Evolutionary conservation across 306 rosid genomes (phyloP).

Genomic region (Acacia melanoxylon): DNA sequence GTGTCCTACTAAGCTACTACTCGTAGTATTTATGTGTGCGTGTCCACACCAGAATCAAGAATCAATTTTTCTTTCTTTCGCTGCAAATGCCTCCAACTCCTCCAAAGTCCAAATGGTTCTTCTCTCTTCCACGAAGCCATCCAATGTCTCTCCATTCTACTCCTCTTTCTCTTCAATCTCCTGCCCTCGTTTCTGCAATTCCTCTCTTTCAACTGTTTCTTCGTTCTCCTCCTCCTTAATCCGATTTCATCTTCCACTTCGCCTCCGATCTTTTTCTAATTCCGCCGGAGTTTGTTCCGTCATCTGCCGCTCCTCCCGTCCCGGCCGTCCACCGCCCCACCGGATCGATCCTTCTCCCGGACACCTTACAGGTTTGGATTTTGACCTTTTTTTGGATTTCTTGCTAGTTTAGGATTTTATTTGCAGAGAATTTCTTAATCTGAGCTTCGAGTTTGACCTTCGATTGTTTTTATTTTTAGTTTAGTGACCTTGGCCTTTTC

Average conservation of each 20-base stretch:
- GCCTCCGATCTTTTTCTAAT: slow-evolving; percentile 4
- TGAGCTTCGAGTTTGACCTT: not conserved
- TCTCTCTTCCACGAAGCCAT: not conserved
- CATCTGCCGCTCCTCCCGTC: slow-evolving; percentile 37
- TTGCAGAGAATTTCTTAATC: not conserved
- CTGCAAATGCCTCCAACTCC: not conserved
- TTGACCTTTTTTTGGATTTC: not conserved
- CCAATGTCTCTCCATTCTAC: slow-evolving; percentile 1
- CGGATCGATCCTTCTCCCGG: slow-evolving; percentile 21
- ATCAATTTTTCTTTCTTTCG: not conserved
- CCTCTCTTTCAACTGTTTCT: not conserved
- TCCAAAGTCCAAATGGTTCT: slow-evolving; percentile 19
- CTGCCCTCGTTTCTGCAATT: slow-evolving; percentile 4
- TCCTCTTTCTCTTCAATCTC: not conserved
- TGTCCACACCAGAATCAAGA: not conserved
- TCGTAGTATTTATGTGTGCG: no score
- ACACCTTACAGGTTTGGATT: not conserved
- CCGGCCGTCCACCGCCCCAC: slow-evolving; percentile 42
- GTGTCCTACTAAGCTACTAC: no score
- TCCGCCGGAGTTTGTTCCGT: not conserved
- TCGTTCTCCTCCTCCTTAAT: slow-evolving; percentile 8
- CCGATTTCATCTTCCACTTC: slow-evolving; percentile 22
- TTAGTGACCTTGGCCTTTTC: not conserved
- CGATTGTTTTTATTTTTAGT: not conserved
- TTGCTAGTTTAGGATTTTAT: not conserved